Conservation (phyloP, 2,329 filamentous ascomycete species). For the Lomentospora prolificans region DNA sequence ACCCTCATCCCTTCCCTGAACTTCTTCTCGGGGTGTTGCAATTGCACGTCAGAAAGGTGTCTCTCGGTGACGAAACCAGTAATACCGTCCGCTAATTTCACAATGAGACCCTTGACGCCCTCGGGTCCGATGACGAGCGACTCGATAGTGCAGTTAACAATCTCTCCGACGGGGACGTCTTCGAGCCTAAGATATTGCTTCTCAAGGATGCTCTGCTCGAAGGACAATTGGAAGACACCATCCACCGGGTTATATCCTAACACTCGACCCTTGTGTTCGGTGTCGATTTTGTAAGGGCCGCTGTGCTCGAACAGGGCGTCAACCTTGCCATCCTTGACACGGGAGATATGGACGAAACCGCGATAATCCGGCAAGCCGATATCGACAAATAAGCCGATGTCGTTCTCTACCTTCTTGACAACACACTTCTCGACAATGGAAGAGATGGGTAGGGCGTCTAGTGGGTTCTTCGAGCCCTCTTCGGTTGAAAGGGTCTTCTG, state of each 20-base stretch:
- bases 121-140: conserved; percentile 69
- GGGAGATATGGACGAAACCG: conserved; percentile 93
- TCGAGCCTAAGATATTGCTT: conserved; percentile 88
- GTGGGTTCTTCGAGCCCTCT: conserved; percentile 36
- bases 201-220: conserved; percentile 72
- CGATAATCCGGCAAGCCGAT: conserved; percentile 53
- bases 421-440: conserved; percentile 68
- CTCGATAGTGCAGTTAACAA: conserved; percentile 76
- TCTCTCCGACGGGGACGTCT: conserved; percentile 71
- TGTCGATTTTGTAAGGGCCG: conserved; percentile 69
- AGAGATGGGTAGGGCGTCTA: conserved; percentile 58
- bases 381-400: conserved; percentile 72
- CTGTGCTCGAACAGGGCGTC: conserved; percentile 68
- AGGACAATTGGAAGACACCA: conserved; percentile 73
- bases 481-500: conserved; percentile 28
- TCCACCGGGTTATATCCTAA: conserved; percentile 83
- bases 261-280: conserved; percentile 71
- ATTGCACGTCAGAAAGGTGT: conserved; percentile 77
- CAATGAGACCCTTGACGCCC: conserved; percentile 72
- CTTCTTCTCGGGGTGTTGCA: conserved; percentile 93
- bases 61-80: conserved; percentile 79
- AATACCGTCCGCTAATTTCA: conserved; percentile 79
- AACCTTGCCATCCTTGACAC: conserved; percentile 80
- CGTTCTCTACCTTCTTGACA: conserved; percentile 68
- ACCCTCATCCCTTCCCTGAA: conserved; percentile 80